Evolutionary conservation across 176 grass and related monocot species (phyloP).

Genomic region (Urochloa ruziziensis): DNA sequence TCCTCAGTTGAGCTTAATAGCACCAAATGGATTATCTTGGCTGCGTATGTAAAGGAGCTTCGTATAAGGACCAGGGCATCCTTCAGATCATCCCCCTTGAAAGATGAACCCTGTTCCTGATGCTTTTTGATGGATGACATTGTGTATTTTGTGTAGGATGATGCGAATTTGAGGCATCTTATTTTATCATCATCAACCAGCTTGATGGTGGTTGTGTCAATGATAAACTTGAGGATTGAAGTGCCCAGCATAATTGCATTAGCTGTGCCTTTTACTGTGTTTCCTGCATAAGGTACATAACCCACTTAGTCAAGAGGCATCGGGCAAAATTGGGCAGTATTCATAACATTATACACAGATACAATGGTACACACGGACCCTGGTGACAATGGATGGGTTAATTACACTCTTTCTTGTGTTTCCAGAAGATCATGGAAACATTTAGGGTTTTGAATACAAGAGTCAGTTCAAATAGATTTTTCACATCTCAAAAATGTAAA

Average conservation of each 20-base stretch:
- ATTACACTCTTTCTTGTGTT: background rate
- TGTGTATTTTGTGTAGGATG: constrained; percentile 54
- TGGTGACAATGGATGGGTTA: background rate
- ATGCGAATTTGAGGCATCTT: constrained; percentile 66
- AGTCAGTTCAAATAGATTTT: constrained; percentile 20
- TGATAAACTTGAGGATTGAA: constrained; percentile 67
- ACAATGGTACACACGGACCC: background rate
- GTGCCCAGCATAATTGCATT: constrained; percentile 59
- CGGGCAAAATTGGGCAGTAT: background rate
- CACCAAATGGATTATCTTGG: constrained; percentile 79
- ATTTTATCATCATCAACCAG: constrained; percentile 48
- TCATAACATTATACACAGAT: background rate
- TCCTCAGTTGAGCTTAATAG: constrained; percentile 47
- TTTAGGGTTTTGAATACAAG: background rate
- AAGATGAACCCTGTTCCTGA: constrained; percentile 33
- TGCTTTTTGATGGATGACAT: constrained; percentile 51
- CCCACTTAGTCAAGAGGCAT: constrained; percentile 9
- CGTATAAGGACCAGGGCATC: constrained; percentile 52
- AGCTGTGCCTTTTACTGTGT: constrained; percentile 40
- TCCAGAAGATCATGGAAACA: constrained; percentile 11
- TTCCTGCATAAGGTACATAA: constrained; percentile 42
- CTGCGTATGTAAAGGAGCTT: constrained; percentile 78
- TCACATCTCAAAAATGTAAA: background rate
- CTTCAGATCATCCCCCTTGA: constrained; percentile 59
- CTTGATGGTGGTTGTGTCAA: constrained; percentile 53